Percentiles rank a stretch among this genome's conserved stretches.
phyloP scores from a whole-genome alignment of 768 basidiomycete genomes.

The Boletus sp. region DNA sequence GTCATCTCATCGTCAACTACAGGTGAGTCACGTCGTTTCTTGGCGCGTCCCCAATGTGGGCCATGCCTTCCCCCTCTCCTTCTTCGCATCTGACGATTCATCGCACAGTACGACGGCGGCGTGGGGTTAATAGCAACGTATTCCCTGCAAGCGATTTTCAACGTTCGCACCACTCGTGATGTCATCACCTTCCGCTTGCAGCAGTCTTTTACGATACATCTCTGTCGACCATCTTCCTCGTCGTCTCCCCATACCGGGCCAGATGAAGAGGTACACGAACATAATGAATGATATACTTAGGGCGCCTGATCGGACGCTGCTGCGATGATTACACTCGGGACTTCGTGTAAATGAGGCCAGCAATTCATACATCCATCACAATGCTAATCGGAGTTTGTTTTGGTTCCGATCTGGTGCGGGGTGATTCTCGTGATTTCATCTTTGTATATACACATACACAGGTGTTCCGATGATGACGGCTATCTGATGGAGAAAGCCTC shows the following conservation, averaged over 20 bases:
- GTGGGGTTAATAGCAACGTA: slow-evolving; percentile 48
- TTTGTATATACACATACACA: background rate
- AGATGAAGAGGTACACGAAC: background rate
- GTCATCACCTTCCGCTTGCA: background rate
- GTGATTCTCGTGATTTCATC: slow-evolving; percentile 1
- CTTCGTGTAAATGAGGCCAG: background rate
- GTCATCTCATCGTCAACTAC: slow-evolving; percentile 90
- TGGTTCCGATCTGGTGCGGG: background rate
- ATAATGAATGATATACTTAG: slow-evolving; percentile 1
- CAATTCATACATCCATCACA: background rate
- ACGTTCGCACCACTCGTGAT: background rate
- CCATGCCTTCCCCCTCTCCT: too few relatives aligned
- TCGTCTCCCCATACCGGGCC: background rate
- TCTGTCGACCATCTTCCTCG: background rate
- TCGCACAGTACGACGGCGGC: slow-evolving; percentile 55
- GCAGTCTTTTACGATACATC: slow-evolving; percentile 1
- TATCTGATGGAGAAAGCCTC: background rate
- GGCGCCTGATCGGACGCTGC: background rate
- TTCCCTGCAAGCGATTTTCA: background rate
- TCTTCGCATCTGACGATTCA: slow-evolving; percentile 1
- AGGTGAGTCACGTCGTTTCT: slow-evolving; percentile 46
- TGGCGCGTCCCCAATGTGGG: too few relatives aligned
- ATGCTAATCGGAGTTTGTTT: background rate
- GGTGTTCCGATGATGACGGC: background rate
- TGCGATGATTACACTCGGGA: background rate